A percentile compares a stretch with the other conserved stretches of the same genome.
Evolutionary conservation across 2,329 filamentous ascomycete species (phyloP).

Genomic region (Xylaria sp.): DNA sequence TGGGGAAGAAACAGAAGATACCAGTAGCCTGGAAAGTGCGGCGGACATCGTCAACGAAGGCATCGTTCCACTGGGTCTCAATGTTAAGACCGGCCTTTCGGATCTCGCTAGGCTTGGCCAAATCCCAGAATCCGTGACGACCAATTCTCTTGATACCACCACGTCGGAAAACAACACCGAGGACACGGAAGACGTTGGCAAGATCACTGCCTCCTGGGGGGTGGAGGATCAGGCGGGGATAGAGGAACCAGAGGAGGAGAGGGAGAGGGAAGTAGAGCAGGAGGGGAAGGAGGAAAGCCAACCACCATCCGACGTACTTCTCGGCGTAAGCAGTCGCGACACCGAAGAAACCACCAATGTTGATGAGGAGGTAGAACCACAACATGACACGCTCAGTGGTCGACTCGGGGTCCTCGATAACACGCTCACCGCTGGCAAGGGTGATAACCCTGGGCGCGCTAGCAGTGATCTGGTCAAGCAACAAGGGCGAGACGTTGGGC

Average conservation of each 20-base stretch:
- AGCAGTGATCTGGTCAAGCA: slow-evolving; percentile 60
- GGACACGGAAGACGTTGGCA: slow-evolving; percentile 38
- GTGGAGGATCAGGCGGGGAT: slow-evolving; percentile 39
- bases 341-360: slow-evolving; percentile 48
- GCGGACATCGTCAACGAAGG: slow-evolving; percentile 60
- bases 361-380: slow-evolving; percentile 55
- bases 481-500: slow-evolving; percentile 62
- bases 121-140: slow-evolving; percentile 51
- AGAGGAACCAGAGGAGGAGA: slow-evolving; percentile 38
- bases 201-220: slow-evolving; percentile 43
- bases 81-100: slow-evolving; percentile 37
- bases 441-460: slow-evolving; percentile 50
- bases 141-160: slow-evolving; percentile 37
- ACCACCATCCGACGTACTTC: slow-evolving; percentile 47
- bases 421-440: slow-evolving; percentile 52
- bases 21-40: slow-evolving; percentile 56
- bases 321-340: slow-evolving; percentile 49
- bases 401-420: slow-evolving; percentile 63
- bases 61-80: slow-evolving; percentile 53
- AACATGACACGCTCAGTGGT: slow-evolving; percentile 63
- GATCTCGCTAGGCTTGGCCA: slow-evolving; percentile 52
- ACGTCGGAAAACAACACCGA: slow-evolving; percentile 37
- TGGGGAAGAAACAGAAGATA: slow-evolving; percentile 52
- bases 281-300: slow-evolving; percentile 41
- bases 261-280: slow-evolving; percentile 42